Evolutionary conservation across 2,329 filamentous ascomycete species (phyloP).

Genomic region (Pseudogymnoascus sp.): DNA sequence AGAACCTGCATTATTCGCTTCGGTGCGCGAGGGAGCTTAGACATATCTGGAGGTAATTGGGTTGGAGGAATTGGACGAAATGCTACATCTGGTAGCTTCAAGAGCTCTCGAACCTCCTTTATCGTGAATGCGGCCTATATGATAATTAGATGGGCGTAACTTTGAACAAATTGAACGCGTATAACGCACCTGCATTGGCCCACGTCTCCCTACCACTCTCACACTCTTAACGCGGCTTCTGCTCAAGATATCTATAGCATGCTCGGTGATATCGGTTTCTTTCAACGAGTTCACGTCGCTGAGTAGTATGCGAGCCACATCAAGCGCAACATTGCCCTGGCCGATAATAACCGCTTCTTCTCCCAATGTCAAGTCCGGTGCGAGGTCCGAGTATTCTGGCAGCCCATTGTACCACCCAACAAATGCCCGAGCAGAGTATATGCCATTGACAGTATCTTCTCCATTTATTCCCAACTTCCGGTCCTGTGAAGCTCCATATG

Average conservation of each 20-base stretch:
- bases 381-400: constrained; percentile 65
- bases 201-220: constrained; percentile 78
- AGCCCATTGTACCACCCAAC: constrained; percentile 98
- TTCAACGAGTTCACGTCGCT: constrained; percentile 63
- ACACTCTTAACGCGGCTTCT: constrained; percentile 70
- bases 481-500: constrained; percentile 85
- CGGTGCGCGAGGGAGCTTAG: constrained; percentile 63
- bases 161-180: constrained; percentile 11
- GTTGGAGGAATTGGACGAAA: constrained; percentile 60
- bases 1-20: constrained; percentile 75
- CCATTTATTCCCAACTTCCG: constrained; percentile 69
- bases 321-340: constrained; percentile 91
- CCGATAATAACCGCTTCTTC: constrained; percentile 85
- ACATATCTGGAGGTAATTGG: constrained; percentile 59
- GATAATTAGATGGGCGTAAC: constrained; percentile 11
- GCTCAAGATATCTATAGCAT: constrained; percentile 65
- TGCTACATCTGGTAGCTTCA: constrained; percentile 62
- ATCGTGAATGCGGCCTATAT: constrained; percentile 80
- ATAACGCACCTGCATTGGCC: constrained; percentile 66
- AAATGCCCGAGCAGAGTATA: constrained; percentile 84
- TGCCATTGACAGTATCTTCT: constrained; percentile 60
- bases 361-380: constrained; percentile 63
- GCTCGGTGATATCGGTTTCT: constrained; percentile 81
- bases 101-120: constrained; percentile 83
- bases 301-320: constrained; percentile 82